Evolutionary conservation across 768 basidiomycete genomes (phyloP).

Genomic region (Suillus fuscotomentosus): DNA sequence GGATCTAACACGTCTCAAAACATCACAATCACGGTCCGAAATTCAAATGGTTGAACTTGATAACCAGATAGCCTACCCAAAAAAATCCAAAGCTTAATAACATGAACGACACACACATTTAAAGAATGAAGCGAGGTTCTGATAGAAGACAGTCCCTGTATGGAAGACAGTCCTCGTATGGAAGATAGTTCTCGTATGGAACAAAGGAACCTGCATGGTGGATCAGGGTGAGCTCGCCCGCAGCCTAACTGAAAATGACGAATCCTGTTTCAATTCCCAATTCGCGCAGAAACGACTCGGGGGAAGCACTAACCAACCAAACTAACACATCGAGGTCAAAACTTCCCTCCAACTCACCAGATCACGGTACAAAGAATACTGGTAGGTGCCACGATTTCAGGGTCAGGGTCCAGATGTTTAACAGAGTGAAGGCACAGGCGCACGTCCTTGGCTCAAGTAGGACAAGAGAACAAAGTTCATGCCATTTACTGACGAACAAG

Average conservation of each 20-base stretch:
- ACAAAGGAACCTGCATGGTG: neutral
- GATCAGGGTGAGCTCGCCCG: neutral
- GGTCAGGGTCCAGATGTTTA: neutral
- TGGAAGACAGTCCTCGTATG: too few species aligned
- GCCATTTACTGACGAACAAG: neutral
- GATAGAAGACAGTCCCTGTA: neutral
- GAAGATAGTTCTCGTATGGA: neutral
- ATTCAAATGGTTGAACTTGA: slow-evolving; percentile 4
- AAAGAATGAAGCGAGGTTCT: neutral
- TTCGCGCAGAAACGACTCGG: neutral
- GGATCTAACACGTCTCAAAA: slow-evolving; percentile 64
- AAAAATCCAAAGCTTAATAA: neutral
- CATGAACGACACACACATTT: slow-evolving; percentile 35
- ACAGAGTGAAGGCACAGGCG: neutral
- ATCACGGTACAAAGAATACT: neutral
- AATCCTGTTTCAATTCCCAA: neutral
- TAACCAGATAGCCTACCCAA: neutral
- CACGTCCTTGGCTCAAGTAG: neutral
- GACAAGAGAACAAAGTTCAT: neutral
- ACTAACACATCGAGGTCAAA: neutral
- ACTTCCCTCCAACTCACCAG: neutral
- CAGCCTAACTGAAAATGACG: neutral
- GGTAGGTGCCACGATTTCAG: neutral
- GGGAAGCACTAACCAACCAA: neutral
- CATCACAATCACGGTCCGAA: slow-evolving; percentile 30